phyloP scores from a whole-genome alignment of 257 asterid species.

The Osmanthus fragrans region DNA sequence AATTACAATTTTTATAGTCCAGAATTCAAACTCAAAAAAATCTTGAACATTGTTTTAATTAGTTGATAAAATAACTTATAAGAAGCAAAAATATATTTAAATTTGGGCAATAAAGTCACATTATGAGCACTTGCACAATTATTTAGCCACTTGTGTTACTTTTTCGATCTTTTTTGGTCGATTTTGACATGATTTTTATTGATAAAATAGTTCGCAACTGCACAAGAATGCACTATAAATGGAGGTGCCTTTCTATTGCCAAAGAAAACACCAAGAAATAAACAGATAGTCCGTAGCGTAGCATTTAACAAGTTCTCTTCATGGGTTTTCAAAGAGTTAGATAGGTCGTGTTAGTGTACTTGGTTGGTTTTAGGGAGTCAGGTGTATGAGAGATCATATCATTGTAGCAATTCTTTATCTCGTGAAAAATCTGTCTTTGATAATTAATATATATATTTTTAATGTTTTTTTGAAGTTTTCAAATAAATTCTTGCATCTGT shows the following conservation, averaged over 20 bases:
- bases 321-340: not conserved
- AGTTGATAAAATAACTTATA: no score
- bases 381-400: not conserved
- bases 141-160: no score
- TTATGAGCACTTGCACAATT: no score
- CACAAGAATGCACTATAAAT: not conserved
- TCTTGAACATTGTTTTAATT: no score
- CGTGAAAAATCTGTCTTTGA: no score
- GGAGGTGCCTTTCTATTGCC: not conserved
- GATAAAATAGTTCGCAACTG: not conserved
- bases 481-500: no score
- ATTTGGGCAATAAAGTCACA: not conserved
- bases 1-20: no score
- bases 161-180: not conserved
- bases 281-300: not conserved
- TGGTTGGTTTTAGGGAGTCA: not conserved
- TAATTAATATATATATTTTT: no score
- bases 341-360: not conserved
- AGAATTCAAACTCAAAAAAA: no score
- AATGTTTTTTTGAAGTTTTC: no score
- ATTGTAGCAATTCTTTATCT: not conserved
- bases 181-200: not conserved
- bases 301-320: not conserved
- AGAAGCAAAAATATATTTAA: no score
- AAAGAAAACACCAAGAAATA: no score